Conservation (phyloP, 2,329 filamentous ascomycete species). For the Aspergillus oerlinghausenensis region DNA sequence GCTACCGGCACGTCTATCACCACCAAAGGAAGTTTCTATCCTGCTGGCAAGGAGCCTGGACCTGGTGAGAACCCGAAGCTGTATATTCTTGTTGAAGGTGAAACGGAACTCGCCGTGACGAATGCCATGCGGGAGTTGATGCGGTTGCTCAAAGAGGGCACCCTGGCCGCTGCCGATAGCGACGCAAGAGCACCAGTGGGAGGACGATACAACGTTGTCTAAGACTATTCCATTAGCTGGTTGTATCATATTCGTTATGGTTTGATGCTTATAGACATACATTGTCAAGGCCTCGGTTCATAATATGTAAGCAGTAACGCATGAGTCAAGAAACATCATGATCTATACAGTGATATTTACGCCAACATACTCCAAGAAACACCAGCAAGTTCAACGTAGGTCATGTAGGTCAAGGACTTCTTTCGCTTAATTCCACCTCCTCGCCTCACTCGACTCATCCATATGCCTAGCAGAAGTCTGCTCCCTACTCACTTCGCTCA, state of each 20-base stretch:
- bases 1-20: slow-evolving; percentile 93
- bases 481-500: slow-evolving; percentile 63
- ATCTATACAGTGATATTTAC: background rate
- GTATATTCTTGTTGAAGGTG: slow-evolving; percentile 95
- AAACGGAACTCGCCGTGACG: slow-evolving; percentile 88
- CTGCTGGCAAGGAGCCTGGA: slow-evolving; percentile 72
- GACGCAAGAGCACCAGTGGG: slow-evolving; percentile 72
- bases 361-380: background rate
- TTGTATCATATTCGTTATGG: slow-evolving; percentile 12
- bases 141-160: slow-evolving; percentile 82
- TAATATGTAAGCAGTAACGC: background rate
- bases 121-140: slow-evolving; percentile 88
- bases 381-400: background rate
- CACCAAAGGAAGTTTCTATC: slow-evolving; percentile 90
- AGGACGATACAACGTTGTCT: slow-evolving; percentile 83
- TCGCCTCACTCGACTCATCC: slow-evolving; percentile 56
- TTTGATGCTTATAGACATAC: slow-evolving; percentile 8
- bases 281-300: background rate
- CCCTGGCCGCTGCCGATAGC: slow-evolving; percentile 82
- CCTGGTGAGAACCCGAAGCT: slow-evolving; percentile 80
- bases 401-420: background rate
- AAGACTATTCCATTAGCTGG: slow-evolving; percentile 2
- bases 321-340: background rate
- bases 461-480: slow-evolving; percentile 64
- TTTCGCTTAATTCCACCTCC: slow-evolving; percentile 51